These are phyloP conservation scores for Ophioceras dolichostomum DNA, from an alignment of 2,329 filamentous ascomycete genomes.

Conservation along the genomic window DNA sequence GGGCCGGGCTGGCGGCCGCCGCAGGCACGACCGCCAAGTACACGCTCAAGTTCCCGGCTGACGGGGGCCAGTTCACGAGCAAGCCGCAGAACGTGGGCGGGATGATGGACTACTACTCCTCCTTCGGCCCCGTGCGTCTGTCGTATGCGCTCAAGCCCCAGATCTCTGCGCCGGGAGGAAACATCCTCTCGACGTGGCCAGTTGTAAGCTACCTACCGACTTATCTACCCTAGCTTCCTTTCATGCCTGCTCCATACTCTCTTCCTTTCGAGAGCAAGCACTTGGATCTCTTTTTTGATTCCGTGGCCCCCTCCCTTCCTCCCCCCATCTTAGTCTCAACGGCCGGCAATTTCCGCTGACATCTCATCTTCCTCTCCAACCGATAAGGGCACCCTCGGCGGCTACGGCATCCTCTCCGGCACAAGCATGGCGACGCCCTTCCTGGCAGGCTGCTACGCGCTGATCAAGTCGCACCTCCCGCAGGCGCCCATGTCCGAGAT, in stretches of 20 bases:
- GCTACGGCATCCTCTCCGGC: slow-evolving; percentile 20
- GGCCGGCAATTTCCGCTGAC: too few species aligned
- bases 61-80: slow-evolving; percentile 8
- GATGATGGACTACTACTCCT: slow-evolving; percentile 11
- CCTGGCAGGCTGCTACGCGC: slow-evolving; percentile 18
- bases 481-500: slow-evolving; percentile 14
- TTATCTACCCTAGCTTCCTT: too few species aligned
- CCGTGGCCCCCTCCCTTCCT: too few species aligned
- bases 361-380: too few species aligned
- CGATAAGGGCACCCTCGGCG: slow-evolving; percentile 12
- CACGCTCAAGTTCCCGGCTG: slow-evolving; percentile 8
- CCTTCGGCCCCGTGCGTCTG: slow-evolving; percentile 10
- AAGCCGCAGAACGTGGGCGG: slow-evolving; percentile 6
- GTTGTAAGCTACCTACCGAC: too few species aligned
- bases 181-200: slow-evolving; percentile 21
- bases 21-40: slow-evolving; percentile 6
- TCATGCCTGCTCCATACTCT: too few species aligned
- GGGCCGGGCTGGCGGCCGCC: slow-evolving; percentile 4
- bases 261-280: too few species aligned
- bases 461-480: slow-evolving; percentile 20
- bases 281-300: too few species aligned
- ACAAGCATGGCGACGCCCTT: slow-evolving; percentile 24
- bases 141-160: slow-evolving; percentile 16
- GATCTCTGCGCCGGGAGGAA: slow-evolving; percentile 19
- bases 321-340: too few species aligned